Evolutionary conservation across 2,329 filamentous ascomycete genomes (phyloP).

Genomic region (Emergomyces orientalis): DNA sequence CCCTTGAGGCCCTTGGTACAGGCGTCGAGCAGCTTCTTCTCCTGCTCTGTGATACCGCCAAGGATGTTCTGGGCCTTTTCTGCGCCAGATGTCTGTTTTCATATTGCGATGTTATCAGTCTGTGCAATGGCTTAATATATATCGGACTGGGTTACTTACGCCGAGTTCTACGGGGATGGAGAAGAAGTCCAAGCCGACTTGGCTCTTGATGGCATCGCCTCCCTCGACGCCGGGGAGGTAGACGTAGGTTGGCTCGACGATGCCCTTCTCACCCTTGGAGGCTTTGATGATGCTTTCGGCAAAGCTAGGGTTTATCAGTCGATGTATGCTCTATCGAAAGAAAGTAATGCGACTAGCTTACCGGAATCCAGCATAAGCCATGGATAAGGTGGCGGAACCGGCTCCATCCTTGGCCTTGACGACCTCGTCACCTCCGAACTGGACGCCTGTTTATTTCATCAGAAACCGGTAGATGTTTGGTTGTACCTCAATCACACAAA

Average conservation of each 20-base stretch:
- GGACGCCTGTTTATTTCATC: slow-evolving; percentile 50
- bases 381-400: slow-evolving; percentile 83
- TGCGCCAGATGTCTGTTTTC: slow-evolving; percentile 61
- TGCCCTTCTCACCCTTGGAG: slow-evolving; percentile 76
- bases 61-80: slow-evolving; percentile 80
- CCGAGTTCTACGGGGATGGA: slow-evolving; percentile 92
- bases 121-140: neutral
- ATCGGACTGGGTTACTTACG: slow-evolving; percentile 48
- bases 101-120: neutral
- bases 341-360: slow-evolving; percentile 35
- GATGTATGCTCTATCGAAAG: neutral
- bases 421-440: slow-evolving; percentile 96
- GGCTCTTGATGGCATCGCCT: slow-evolving; percentile 75
- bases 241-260: slow-evolving; percentile 91
- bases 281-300: slow-evolving; percentile 91
- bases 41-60: slow-evolving; percentile 66
- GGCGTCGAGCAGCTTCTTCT: slow-evolving; percentile 76
- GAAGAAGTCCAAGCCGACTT: slow-evolving; percentile 84
- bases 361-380: slow-evolving; percentile 94
- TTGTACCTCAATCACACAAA: neutral
- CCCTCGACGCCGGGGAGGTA: slow-evolving; percentile 86
- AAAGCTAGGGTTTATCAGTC: slow-evolving; percentile 50
- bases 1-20: slow-evolving; percentile 69
- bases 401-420: slow-evolving; percentile 90
- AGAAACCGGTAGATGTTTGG: neutral